Percentiles rank a stretch among this genome's conserved stretches.
phyloP scores from a whole-genome alignment of 2,329 filamentous ascomycete genomes.

The Botrytis byssoidea region DNA sequence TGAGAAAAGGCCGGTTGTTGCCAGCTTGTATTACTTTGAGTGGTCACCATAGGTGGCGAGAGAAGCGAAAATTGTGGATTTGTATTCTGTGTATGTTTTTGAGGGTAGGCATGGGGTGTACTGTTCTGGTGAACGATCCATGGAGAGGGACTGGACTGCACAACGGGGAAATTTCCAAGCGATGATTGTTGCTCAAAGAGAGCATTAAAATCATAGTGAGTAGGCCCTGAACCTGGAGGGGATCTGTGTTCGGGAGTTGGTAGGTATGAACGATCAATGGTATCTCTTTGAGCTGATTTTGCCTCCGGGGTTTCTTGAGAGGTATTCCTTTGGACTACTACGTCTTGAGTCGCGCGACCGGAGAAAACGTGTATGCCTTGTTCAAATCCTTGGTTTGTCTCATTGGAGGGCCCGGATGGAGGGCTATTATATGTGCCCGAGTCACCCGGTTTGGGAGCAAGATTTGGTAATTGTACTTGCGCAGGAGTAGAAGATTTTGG shows the following conservation, averaged over 20 bases:
- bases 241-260: constrained; percentile 23
- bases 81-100: neutral
- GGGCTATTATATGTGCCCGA: neutral
- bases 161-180: neutral
- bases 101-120: constrained; percentile 5
- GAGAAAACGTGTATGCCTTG: constrained; percentile 21
- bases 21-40: constrained; percentile 10
- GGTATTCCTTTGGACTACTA: neutral
- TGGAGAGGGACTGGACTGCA: neutral
- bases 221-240: constrained; percentile 16
- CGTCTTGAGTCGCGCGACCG: neutral
- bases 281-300: constrained; percentile 21
- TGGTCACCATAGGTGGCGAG: neutral
- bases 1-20: constrained; percentile 6
- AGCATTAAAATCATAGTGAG: constrained; percentile 34
- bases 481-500: constrained; percentile 13
- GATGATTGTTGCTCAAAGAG: constrained; percentile 16
- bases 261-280: constrained; percentile 28
- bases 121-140: constrained; percentile 5
- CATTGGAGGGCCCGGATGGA: neutral
- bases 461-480: constrained; percentile 14
- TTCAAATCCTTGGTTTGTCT: constrained; percentile 14
- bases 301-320: neutral
- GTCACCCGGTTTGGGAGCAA: constrained; percentile 12
- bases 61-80: constrained; percentile 7